phyloP scores from a whole-genome alignment of 2,329 filamentous ascomycete species.

The Diaporthe batatas region DNA sequence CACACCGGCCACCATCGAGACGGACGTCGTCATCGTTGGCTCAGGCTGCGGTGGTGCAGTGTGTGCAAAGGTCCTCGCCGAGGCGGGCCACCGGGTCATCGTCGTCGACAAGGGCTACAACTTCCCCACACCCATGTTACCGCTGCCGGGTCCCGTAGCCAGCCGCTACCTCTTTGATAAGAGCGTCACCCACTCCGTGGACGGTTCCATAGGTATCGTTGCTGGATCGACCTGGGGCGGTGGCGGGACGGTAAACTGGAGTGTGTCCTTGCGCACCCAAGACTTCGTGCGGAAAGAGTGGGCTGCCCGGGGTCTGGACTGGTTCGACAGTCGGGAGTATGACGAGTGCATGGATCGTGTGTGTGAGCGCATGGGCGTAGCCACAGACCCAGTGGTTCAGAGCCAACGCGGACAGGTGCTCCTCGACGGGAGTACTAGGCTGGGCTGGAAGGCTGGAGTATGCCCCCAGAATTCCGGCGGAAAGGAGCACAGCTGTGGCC shows the following conservation, averaged over 20 bases:
- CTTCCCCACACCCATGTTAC: slow-evolving; percentile 76
- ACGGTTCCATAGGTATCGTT: slow-evolving; percentile 69
- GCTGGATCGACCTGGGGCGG: slow-evolving; percentile 83
- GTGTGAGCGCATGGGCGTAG: slow-evolving; percentile 82
- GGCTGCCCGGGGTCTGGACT: slow-evolving; percentile 76
- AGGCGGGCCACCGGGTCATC: slow-evolving; percentile 79
- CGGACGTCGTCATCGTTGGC: slow-evolving; percentile 87
- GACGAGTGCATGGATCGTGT: slow-evolving; percentile 86
- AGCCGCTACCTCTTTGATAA: slow-evolving; percentile 76
- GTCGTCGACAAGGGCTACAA: slow-evolving; percentile 87
- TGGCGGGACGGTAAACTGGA: slow-evolving; percentile 89
- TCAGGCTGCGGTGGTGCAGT: slow-evolving; percentile 90
- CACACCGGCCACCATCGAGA: slow-evolving; percentile 70
- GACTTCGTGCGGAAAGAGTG: slow-evolving; percentile 85
- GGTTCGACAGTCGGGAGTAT: slow-evolving; percentile 81
- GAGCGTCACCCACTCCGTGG: slow-evolving; percentile 67
- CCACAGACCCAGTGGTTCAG: slow-evolving; percentile 74
- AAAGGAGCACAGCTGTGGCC: slow-evolving; percentile 79
- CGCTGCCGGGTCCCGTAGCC: slow-evolving; percentile 75
- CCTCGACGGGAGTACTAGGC: slow-evolving; percentile 79
- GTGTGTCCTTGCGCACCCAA: slow-evolving; percentile 73
- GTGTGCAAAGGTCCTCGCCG: slow-evolving; percentile 82
- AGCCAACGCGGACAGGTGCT: slow-evolving; percentile 79
- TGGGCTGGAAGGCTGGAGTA: slow-evolving; percentile 77
- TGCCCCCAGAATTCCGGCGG: slow-evolving; percentile 87